Evolutionary conservation across 169 alveolate genomes (phyloP).

Genomic region (Eimeria falciformis): DNA sequence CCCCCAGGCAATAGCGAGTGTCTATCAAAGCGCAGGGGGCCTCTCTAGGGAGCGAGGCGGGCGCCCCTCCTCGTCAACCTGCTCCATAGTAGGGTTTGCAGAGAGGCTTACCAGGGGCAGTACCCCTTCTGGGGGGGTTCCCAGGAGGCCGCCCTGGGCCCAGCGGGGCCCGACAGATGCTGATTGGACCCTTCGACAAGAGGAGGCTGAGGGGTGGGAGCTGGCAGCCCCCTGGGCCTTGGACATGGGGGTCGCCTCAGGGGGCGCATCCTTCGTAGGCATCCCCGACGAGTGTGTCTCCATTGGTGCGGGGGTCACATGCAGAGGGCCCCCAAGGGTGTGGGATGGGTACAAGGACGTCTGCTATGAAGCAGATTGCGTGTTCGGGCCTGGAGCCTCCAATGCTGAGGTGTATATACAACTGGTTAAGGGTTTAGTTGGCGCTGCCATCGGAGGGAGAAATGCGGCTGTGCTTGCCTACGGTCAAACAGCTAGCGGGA

Average conservation of each 20-base stretch:
- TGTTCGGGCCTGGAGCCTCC: slow-evolving; percentile 82
- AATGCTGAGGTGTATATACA: slow-evolving; percentile 85
- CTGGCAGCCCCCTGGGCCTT: slow-evolving; percentile 56
- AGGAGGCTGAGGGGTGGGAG: slow-evolving; percentile 40
- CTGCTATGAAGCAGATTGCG: slow-evolving; percentile 80
- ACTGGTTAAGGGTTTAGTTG: slow-evolving; percentile 86
- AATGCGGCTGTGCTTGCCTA: slow-evolving; percentile 96
- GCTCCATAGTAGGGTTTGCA: neutral
- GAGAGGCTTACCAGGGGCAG: slow-evolving; percentile 3
- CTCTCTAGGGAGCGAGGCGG: slow-evolving; percentile 29
- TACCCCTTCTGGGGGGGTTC: neutral
- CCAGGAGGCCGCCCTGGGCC: slow-evolving; percentile 65
- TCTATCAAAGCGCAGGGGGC: neutral
- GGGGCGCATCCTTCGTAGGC: neutral
- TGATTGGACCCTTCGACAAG: slow-evolving; percentile 30
- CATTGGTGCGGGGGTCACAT: neutral
- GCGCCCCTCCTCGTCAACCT: neutral
- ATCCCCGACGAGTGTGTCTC: neutral
- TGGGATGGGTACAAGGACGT: slow-evolving; percentile 50
- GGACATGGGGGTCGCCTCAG: slow-evolving; percentile 11
- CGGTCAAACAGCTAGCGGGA: slow-evolving; percentile 98
- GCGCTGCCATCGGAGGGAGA: slow-evolving; percentile 89
- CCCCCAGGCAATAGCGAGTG: slow-evolving; percentile 11
- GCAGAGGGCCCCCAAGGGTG: slow-evolving; percentile 45
- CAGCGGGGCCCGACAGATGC: slow-evolving; percentile 27